phyloP scores from a whole-genome alignment of 129 eudicot genomes.

The Escallonia herrerae region DNA sequence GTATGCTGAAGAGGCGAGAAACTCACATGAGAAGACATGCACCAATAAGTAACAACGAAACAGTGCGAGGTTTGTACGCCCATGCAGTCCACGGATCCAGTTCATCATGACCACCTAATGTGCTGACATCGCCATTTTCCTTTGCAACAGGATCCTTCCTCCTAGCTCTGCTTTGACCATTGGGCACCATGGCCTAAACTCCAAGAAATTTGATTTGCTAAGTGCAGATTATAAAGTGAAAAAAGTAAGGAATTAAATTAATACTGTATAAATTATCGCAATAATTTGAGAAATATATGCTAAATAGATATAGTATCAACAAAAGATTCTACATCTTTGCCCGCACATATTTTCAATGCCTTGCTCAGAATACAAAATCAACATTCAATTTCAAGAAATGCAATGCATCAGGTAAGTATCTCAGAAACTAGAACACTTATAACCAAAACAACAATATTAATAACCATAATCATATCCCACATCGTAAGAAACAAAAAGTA shows the following conservation, averaged over 20 bases:
- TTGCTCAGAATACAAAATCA: too few species aligned
- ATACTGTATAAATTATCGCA: constrained; percentile 13
- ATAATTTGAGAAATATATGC: constrained; percentile 6
- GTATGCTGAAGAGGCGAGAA: not conserved
- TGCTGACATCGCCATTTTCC: constrained; percentile 55
- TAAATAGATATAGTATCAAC: not conserved
- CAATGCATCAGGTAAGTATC: too few species aligned
- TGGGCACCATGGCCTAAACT: constrained; percentile 43
- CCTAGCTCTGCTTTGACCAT: constrained; percentile 44
- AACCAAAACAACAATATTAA: too few species aligned
- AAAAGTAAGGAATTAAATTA: not conserved
- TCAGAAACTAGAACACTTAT: too few species aligned
- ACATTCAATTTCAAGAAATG: too few species aligned
- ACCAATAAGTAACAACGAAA: constrained; percentile 77
- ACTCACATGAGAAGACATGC: constrained; percentile 96
- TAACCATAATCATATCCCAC: too few species aligned
- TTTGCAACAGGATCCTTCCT: constrained; percentile 33
- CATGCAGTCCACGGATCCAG: constrained; percentile 99
- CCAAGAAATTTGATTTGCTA: not conserved
- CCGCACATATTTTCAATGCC: too few species aligned
- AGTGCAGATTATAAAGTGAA: not conserved
- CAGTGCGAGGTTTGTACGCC: constrained; percentile 95
- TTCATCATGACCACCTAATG: constrained; percentile 51
- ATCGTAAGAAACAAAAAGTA: too few species aligned
- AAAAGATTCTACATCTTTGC: too few species aligned